Evolutionary conservation across 352 stramenopile genomes (phyloP).

Genomic region (Chrysophaeum taylorii): DNA sequence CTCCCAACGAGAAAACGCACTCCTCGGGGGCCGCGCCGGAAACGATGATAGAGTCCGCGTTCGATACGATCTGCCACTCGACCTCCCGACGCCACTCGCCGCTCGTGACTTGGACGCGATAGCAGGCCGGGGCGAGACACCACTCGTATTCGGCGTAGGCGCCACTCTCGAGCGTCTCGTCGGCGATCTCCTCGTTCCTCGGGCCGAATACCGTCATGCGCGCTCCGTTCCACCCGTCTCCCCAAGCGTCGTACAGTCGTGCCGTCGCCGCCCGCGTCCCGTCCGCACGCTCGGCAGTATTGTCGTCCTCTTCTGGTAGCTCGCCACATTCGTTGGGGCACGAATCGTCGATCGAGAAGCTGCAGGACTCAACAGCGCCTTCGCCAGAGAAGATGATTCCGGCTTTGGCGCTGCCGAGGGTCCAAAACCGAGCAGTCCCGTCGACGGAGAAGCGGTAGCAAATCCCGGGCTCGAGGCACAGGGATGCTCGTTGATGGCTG

Average conservation of each 20-base stretch:
- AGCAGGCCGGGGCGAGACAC: conserved; percentile 1
- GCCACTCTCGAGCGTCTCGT: neutral
- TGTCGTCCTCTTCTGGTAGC: too few relatives aligned
- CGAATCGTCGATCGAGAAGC: conserved; percentile 1
- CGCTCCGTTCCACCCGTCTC: conserved; percentile 9
- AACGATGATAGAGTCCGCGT: neutral
- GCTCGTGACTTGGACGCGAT: neutral
- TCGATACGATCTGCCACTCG: neutral
- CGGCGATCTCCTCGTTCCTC: neutral
- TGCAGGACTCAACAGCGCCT: neutral
- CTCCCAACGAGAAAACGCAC: neutral
- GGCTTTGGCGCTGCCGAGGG: neutral
- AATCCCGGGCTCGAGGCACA: neutral
- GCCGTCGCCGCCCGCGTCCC: neutral
- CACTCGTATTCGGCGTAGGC: conserved; percentile 1
- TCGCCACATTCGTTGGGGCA: too few relatives aligned
- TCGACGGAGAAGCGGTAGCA: neutral
- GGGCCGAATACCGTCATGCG: neutral
- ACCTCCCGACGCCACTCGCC: conserved; percentile 1
- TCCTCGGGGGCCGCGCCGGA: neutral
- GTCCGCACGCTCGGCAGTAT: too few relatives aligned
- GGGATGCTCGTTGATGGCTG: neutral
- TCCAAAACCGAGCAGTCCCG: neutral
- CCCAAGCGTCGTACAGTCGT: neutral
- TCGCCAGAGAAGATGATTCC: neutral